Conservation (phyloP, 208 protist genomes). For the Acanthamoeba lenticulata region DNA sequence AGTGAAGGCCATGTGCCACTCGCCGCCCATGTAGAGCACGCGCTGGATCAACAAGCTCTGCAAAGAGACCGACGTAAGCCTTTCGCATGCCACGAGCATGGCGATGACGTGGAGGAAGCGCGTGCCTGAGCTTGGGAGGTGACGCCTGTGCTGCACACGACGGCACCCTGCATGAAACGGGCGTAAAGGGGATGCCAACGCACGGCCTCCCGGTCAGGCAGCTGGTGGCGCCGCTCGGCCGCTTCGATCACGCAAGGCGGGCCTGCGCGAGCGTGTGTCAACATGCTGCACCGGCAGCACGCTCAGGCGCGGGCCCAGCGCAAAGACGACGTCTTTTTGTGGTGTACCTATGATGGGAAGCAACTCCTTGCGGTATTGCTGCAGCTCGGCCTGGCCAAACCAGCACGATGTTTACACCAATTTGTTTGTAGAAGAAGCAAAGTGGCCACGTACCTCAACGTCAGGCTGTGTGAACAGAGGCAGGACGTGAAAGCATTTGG, state of each 20-base stretch:
- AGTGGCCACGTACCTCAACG: not conserved
- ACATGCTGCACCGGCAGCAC: not conserved
- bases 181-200: not conserved
- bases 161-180: not conserved
- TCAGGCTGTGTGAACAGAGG: constrained; percentile 32
- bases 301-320: not conserved
- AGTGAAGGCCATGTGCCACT: constrained; percentile 17
- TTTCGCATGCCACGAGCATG: too few species aligned
- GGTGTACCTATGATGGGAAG: not conserved
- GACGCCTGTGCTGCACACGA: constrained; percentile 6
- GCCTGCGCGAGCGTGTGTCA: not conserved
- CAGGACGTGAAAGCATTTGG: constrained; percentile 36
- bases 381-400: not conserved
- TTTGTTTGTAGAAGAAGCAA: not conserved
- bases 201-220: not conserved
- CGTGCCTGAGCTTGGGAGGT: not conserved
- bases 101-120: too few species aligned
- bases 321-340: too few species aligned
- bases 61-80: too few species aligned
- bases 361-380: not conserved
- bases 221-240: not conserved
- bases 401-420: not conserved
- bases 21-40: not conserved
- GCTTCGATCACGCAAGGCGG: constrained; percentile 28
- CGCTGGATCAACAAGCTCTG: not conserved